Base-by-base conservation (phyloP, 176 grass and related monocot species). In the Aegilops speltoides region DNA sequence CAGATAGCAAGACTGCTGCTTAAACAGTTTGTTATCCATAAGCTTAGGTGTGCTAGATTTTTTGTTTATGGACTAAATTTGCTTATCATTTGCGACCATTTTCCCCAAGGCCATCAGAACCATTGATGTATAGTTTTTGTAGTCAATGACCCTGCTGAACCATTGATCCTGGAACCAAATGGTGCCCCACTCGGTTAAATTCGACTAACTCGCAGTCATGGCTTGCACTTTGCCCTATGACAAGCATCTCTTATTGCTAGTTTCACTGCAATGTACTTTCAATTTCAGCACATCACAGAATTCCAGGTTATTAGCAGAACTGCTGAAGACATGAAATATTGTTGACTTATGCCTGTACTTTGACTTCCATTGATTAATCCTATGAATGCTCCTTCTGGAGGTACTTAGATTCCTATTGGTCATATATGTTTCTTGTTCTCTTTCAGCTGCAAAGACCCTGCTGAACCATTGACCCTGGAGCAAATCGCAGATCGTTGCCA, bases 401-500 rank as follows among this genome's bases (percentile, higher is more conserved):
- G 16, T 71, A 52, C 79, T 38, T 25, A 4, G n/a, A 72, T 68
- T 28, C 36, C 17, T 64, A 29, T 54, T 78, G 45, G 81, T 89
- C 74, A 76, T 46, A 54, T 66, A 45, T 17, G 45, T 37, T 46
- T 68, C 34, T 89, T 90, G 23, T 70, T 86, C 6, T 87, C 50
- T 94, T 86, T 63, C 90, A 99, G 97, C 77, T 99, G 94, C 85
- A 91, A 99, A 88, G 79, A 99, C 37, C 97, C 97, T 77, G 69
- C 79, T 32, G 94, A 99, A 64, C 89, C 94, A 38, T 91, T 99
- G 91, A 91, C 92, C 3, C 45, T 99, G 60, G 90, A 91, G 67
- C 89, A 97, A 89, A 99, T 99, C 38, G 92, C 97, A 16, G 94
- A 99, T 68, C 92, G 94, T 15, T 99, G 97, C 43, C 94, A 97